Evolutionary conservation across 495 filamentous ascomycete species (phyloP), one percentile per base, ranked within the genome.

Genomic region (Talaromyces adpressus): DNA sequence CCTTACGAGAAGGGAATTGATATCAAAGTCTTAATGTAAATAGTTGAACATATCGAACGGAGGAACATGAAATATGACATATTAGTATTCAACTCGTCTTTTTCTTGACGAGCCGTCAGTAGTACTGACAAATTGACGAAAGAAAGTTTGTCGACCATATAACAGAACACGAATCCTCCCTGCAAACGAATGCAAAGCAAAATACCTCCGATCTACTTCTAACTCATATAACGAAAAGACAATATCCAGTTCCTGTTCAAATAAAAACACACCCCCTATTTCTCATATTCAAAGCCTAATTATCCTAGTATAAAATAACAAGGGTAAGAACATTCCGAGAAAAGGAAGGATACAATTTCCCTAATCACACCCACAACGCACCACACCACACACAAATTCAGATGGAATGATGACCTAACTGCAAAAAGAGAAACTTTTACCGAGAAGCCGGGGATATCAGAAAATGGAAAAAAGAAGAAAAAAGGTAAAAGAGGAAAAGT

Each of bases 361-460:
- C 52, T 56, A 56, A 56, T 56, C 27, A n/a, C 52, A 56, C 18
- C 52, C 52, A 29, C 52, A 56, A 56, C 36, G 45, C 52, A 25
- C 52, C 52, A 53, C 22, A 56, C 27, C 52, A 27, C 52, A 56
- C 52, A 14, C 22, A 49, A 22, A 61, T 51, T 56, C 12, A 16
- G 27, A 56, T 56, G 52, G 18, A 49, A n/a, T 29, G 52, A 56
- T 56, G 52, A 56, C 52, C 39, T 41, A 60, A 60, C 32, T 51
- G 45, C 41, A 62, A 65, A 65, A 66, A 71, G 70, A 70, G 68
- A 74, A 73, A 66, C 74, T 77, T 74, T 77, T 79, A 78, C 76
- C 70, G 71, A 72, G 52, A 81, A 75, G 70, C 72, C 72, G 77
- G 77, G 78, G 78, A 81, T 81, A 81, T 81, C 78, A 78, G 74